Evolutionary conservation across 371 early-diverging fungal species (phyloP).

Genomic region (Mucor lusitanicus): DNA sequence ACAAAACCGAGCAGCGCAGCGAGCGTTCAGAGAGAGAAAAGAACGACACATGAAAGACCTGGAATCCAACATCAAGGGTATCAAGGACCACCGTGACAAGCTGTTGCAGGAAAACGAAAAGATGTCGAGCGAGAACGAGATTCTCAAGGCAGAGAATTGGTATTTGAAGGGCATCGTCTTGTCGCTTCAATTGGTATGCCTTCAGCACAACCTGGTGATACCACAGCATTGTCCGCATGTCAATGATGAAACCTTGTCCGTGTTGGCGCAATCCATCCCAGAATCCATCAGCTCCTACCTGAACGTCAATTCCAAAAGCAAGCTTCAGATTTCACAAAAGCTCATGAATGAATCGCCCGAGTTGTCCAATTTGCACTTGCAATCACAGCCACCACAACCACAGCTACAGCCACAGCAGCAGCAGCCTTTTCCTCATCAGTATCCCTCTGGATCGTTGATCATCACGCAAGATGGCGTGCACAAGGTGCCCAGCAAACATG

Average conservation of each 20-base stretch:
- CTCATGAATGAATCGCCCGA: slow-evolving; percentile 6
- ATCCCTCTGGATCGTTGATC: slow-evolving; percentile 22
- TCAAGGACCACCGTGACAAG: slow-evolving; percentile 55
- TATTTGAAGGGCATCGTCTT: slow-evolving; percentile 51
- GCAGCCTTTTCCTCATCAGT: neutral
- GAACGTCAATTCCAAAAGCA: slow-evolving; percentile 33
- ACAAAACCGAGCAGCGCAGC: slow-evolving; percentile 80
- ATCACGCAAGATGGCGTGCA: slow-evolving; percentile 30
- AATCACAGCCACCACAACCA: neutral
- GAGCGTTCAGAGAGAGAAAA: slow-evolving; percentile 82
- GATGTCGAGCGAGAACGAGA: slow-evolving; percentile 43
- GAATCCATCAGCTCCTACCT: slow-evolving; percentile 37
- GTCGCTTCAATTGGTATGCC: slow-evolving; percentile 45
- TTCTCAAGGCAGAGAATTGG: slow-evolving; percentile 58
- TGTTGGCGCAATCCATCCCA: slow-evolving; percentile 36
- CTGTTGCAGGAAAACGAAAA: slow-evolving; percentile 43
- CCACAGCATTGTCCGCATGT: slow-evolving; percentile 41
- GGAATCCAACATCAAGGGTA: slow-evolving; percentile 59
- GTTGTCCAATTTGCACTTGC: neutral
- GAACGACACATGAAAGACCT: slow-evolving; percentile 67
- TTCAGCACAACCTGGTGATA: slow-evolving; percentile 32
- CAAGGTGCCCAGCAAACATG: neutral
- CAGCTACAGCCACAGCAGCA: neutral
- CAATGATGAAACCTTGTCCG: slow-evolving; percentile 23
- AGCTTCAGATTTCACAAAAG: slow-evolving; percentile 22